These are phyloP conservation scores for Domatiomyces catenatus DNA, from an alignment of 2,329 filamentous ascomycete genomes.

Conservation along the genomic window DNA sequence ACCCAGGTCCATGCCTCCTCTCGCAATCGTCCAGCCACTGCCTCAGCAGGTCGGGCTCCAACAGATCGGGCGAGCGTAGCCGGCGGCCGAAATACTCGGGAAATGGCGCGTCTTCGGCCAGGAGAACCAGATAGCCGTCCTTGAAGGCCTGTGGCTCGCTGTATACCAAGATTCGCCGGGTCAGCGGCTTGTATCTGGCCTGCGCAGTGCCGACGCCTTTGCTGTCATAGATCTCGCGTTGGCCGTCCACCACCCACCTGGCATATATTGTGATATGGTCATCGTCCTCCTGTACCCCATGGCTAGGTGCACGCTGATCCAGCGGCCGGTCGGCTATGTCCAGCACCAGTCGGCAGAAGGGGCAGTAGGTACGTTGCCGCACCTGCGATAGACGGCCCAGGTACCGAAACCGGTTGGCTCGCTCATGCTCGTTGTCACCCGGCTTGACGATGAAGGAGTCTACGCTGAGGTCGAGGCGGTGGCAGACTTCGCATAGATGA, in stretches of 20 bases:
- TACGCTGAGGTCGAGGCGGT: slow-evolving; percentile 11
- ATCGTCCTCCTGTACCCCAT: slow-evolving; percentile 7
- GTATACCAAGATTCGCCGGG: slow-evolving; percentile 15
- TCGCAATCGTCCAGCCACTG: slow-evolving; percentile 15
- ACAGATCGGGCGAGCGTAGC: slow-evolving; percentile 13
- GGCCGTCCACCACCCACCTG: slow-evolving; percentile 18
- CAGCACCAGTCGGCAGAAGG: slow-evolving; percentile 16
- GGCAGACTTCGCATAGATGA: slow-evolving; percentile 15
- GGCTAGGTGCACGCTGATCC: slow-evolving; percentile 15
- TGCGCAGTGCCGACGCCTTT: slow-evolving; percentile 8
- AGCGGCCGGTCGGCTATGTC: slow-evolving; percentile 15
- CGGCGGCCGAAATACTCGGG: slow-evolving; percentile 15
- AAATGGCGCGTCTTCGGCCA: slow-evolving; percentile 16
- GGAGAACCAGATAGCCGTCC: slow-evolving; percentile 17
- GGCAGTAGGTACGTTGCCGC: slow-evolving; percentile 11
- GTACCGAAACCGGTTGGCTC: slow-evolving; percentile 11
- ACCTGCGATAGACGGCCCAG: slow-evolving; percentile 14
- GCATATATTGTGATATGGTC: slow-evolving; percentile 13
- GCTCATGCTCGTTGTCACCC: slow-evolving; percentile 8
- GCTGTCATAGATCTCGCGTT: slow-evolving; percentile 9
- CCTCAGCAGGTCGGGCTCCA: slow-evolving; percentile 12
- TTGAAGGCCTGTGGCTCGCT: slow-evolving; percentile 18
- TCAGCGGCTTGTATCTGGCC: slow-evolving; percentile 10
- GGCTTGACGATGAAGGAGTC: slow-evolving; percentile 13
- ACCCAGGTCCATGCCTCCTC: slow-evolving; percentile 14